phyloP scores from a whole-genome alignment of 768 basidiomycete species.

The Amanita polypyramis region DNA sequence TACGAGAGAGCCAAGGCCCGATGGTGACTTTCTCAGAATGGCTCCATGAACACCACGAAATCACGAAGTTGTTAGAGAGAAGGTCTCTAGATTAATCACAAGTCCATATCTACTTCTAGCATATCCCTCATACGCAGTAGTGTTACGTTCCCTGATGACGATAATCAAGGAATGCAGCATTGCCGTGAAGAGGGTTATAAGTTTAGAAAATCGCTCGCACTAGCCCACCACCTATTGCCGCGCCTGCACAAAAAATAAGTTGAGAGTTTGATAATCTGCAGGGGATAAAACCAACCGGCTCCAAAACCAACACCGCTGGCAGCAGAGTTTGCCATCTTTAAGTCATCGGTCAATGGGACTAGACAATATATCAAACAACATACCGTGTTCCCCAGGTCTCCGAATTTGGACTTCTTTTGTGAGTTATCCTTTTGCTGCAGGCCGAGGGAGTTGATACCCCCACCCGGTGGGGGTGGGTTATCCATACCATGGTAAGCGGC shows the following conservation, averaged over 20 bases:
- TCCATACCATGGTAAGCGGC: slow-evolving; percentile 31
- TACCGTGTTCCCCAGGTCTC: slow-evolving; percentile 49
- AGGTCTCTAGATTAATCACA: slow-evolving; percentile 50
- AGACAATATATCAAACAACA: slow-evolving; percentile 7
- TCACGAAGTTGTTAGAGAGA: slow-evolving; percentile 59
- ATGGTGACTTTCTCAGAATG: slow-evolving; percentile 65
- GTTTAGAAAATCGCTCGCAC: slow-evolving; percentile 23
- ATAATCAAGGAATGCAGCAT: neutral
- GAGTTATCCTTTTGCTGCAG: slow-evolving; percentile 32
- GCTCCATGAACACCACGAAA: slow-evolving; percentile 78
- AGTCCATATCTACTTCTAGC: neutral
- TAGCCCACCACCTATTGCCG: slow-evolving; percentile 25
- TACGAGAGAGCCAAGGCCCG: slow-evolving; percentile 23
- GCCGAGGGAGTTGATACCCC: slow-evolving; percentile 29
- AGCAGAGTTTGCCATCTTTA: slow-evolving; percentile 46
- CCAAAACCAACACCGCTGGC: slow-evolving; percentile 72
- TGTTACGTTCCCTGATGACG: neutral
- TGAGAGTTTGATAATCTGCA: neutral
- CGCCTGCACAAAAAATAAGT: slow-evolving; percentile 12
- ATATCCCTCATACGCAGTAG: neutral
- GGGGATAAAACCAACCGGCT: slow-evolving; percentile 38
- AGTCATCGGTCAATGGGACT: neutral
- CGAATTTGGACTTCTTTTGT: slow-evolving; percentile 51
- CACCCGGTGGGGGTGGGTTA: slow-evolving; percentile 25
- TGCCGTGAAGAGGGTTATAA: neutral